A percentile compares a stretch with the other conserved stretches of the same genome.
Conservation (phyloP, 1,284 basidiomycete genomes). For the Ustilago trichophora region DNA sequence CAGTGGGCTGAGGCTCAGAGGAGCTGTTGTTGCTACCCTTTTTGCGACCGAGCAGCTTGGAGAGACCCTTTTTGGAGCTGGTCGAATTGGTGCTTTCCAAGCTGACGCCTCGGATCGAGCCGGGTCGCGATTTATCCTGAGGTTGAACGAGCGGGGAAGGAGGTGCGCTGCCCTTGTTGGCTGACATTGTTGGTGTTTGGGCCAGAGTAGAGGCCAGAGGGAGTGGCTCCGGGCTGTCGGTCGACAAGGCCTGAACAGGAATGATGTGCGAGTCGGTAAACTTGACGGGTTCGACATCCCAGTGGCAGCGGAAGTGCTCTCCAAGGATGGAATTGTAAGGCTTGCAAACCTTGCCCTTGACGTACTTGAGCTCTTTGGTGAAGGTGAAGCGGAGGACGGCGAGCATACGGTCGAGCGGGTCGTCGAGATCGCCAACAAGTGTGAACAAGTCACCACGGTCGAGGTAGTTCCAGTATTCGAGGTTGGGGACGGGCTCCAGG, state of each 20-base stretch:
- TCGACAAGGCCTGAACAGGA: slow-evolving; percentile 35
- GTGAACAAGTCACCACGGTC: slow-evolving; percentile 90
- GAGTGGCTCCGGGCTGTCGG: slow-evolving; percentile 32
- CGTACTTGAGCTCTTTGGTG: slow-evolving; percentile 93
- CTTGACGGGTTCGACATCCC: slow-evolving; percentile 55
- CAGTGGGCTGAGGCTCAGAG: slow-evolving; percentile 13
- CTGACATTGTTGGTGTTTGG: slow-evolving; percentile 23
- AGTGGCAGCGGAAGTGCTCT: slow-evolving; percentile 64
- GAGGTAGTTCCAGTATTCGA: slow-evolving; percentile 75
- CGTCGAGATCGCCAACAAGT: slow-evolving; percentile 84
- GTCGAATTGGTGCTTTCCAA: slow-evolving; percentile 15
- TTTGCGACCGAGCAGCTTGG: slow-evolving; percentile 46
- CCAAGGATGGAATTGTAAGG: slow-evolving; percentile 74
- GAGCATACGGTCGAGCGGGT: slow-evolving; percentile 90
- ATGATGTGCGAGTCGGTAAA: slow-evolving; percentile 43
- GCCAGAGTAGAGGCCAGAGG: slow-evolving; percentile 23
- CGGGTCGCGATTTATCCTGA: slow-evolving; percentile 33
- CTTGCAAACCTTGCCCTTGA: slow-evolving; percentile 86
- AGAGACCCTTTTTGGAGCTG: slow-evolving; percentile 38
- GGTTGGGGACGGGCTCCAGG: slow-evolving; percentile 62
- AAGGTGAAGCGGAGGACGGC: slow-evolving; percentile 84
- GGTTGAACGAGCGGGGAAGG: slow-evolving; percentile 34
- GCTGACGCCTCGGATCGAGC: slow-evolving; percentile 34
- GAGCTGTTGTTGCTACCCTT: slow-evolving; percentile 27
- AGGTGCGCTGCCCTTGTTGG: slow-evolving; percentile 34